These are phyloP conservation scores for Penicillium griseofulvum DNA, from an alignment of 2,329 filamentous ascomycete genomes.

Conservation along the genomic window DNA sequence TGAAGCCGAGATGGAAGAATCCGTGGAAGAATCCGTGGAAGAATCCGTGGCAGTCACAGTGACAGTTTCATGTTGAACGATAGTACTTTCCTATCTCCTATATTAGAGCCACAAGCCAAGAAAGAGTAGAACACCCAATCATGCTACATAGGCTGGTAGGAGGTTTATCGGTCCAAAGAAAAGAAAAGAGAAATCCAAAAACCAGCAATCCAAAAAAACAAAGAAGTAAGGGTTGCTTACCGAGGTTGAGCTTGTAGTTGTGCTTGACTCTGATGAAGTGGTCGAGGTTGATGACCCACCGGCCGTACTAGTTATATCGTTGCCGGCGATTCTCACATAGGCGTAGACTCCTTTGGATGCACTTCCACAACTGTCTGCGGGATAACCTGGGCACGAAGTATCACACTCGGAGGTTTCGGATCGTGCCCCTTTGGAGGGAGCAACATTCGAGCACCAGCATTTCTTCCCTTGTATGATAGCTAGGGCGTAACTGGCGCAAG, in stretches of 20 bases:
- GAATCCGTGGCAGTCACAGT: conserved; percentile 9
- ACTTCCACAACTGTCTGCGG: conserved; percentile 47
- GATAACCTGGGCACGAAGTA: conserved; percentile 47
- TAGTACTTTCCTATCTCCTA: conserved; percentile 21
- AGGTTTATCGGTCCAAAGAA: not conserved
- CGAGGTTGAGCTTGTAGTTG: conserved; percentile 22
- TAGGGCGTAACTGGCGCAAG: conserved; percentile 46
- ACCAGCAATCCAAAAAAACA: not conserved
- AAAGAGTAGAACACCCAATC: conserved; percentile 6
- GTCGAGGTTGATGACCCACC: conserved; percentile 17
- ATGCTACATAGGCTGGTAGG: not conserved
- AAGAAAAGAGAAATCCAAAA: conserved; percentile 1
- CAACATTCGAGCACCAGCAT: conserved; percentile 52
- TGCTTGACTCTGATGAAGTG: conserved; percentile 7
- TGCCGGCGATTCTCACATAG: conserved; percentile 41
- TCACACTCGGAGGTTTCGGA: conserved; percentile 35
- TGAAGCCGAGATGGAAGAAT: not conserved
- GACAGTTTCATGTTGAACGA: conserved; percentile 14
- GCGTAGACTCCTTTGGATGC: conserved; percentile 39
- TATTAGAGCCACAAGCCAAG: conserved; percentile 16
- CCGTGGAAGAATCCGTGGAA: not conserved
- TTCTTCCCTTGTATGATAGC: conserved; percentile 46
- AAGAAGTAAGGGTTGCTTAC: conserved; percentile 15
- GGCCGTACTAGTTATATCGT: conserved; percentile 35
- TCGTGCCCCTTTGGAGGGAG: conserved; percentile 38